A percentile compares a stretch with the other conserved stretches of the same genome.
Conservation (phyloP, 2,329 filamentous ascomycete species). For the Fusarium proliferatum region DNA sequence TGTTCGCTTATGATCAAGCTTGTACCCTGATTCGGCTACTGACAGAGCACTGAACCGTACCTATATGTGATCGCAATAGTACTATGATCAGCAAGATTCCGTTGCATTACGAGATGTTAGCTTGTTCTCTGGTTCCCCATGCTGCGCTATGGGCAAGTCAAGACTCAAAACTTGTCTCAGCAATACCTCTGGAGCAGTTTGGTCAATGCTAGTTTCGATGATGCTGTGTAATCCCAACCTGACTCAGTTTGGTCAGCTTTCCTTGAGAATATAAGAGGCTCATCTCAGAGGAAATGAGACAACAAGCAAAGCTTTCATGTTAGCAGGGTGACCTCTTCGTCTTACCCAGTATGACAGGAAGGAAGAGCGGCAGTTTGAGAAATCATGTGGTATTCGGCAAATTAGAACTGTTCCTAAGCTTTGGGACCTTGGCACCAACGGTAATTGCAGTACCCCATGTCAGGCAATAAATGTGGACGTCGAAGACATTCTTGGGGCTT, state of each 20-base stretch:
- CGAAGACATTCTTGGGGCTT: not conserved
- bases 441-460: constrained; percentile 35
- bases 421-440: constrained; percentile 7
- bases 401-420: not conserved
- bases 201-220: not conserved
- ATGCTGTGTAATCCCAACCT: not conserved
- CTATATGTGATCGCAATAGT: constrained; percentile 16
- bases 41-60: constrained; percentile 10
- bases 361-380: constrained; percentile 1
- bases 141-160: constrained; percentile 21
- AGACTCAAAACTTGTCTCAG: constrained; percentile 15
- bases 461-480: constrained; percentile 23
- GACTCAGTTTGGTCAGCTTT: not conserved
- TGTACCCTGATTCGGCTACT: constrained; percentile 29
- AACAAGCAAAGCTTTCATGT: not conserved
- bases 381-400: not conserved
- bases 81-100: constrained; percentile 24
- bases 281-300: not conserved
- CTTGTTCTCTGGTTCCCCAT: constrained; percentile 18
- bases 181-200: constrained; percentile 2
- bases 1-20: constrained; percentile 18
- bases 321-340: not conserved
- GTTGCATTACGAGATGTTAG: constrained; percentile 23
- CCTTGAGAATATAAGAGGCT: not conserved
- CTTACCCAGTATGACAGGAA: not conserved